phyloP scores from a whole-genome alignment of 768 basidiomycete species.

The Pleurotus djamor region DNA sequence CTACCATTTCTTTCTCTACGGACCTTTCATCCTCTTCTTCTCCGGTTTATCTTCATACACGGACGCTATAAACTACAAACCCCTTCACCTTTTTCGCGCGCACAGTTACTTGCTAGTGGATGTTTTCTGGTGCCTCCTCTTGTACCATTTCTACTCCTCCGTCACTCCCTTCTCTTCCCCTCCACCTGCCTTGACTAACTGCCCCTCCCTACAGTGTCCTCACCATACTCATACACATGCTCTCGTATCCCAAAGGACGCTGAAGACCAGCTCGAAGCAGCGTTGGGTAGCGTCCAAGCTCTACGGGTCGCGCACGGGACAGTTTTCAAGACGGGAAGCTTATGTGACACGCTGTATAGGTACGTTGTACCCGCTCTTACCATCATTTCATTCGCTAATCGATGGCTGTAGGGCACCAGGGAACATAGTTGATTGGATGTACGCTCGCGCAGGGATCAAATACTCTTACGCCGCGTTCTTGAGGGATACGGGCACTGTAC shows the following conservation, averaged over 20 bases:
- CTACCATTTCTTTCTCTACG: no score
- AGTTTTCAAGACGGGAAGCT: slow-evolving; percentile 47
- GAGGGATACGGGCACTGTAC: slow-evolving; percentile 68
- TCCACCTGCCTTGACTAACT: no score
- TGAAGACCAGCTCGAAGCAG: slow-evolving; percentile 75
- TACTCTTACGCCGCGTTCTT: slow-evolving; percentile 66
- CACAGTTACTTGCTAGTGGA: not conserved
- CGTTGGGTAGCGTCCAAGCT: slow-evolving; percentile 60
- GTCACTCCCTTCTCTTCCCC: no score
- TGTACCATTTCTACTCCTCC: no score
- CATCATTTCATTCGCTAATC: slow-evolving; percentile 5
- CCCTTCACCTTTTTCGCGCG: no score
- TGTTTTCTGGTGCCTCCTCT: not conserved
- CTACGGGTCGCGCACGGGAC: slow-evolving; percentile 54
- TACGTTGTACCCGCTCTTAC: slow-evolving; percentile 11
- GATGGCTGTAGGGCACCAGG: slow-evolving; percentile 44
- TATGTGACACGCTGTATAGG: slow-evolving; percentile 46
- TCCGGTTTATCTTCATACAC: no score
- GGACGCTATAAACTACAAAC: no score
- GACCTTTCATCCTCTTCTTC: no score
- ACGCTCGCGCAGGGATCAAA: slow-evolving; percentile 51
- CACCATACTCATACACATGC: slow-evolving; percentile 77
- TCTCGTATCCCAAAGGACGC: slow-evolving; percentile 60
- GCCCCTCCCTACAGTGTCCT: slow-evolving; percentile 47
- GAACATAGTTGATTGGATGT: slow-evolving; percentile 69